Base-by-base conservation (phyloP, 2,329 filamentous ascomycete species). In the Scytalidium lignicola region DNA sequence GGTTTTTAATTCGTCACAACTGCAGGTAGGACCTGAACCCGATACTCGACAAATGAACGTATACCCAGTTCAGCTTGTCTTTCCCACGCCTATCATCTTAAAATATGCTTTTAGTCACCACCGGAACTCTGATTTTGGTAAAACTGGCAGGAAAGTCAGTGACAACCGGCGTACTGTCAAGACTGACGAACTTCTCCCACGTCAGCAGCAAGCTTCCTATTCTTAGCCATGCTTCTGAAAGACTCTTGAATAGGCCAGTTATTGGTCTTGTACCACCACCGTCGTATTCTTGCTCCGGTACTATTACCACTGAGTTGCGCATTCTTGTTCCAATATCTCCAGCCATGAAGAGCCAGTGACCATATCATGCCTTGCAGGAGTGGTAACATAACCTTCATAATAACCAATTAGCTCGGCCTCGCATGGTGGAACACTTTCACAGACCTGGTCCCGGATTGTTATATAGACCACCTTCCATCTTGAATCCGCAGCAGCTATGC, bases 181-280 rank as follows among this genome's bases (percentile, higher is more conserved):
- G 10, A 19, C 26, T 42, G 22, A 50, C 68, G 70, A 58, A 70
- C 71, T 61, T 74, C 70, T 63, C 71, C 67, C 23, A 72, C 63
- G 46, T 70, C 64, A 41, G 60, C 60, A 39, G 68, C 66, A 41
- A 71, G 48, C 48, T 64, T 63, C n/a, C 49, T 46, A 51, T 62
- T 54, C 20, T 48, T 55, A 37, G 51, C 51, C 42, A 58, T 46
- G n/a, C 51, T 47, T 41, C 45, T 56, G 23, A 58, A 41, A 15
- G 23, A 48, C 23, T 58, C 58, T 12, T 86, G 85, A 50, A 92
- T 68, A 44, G 78, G 75, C 93, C 93, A 97, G 62, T 95, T 90
- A 64, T 97, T 97, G 17, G 95, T 88, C 19, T 79, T 81, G 73
- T 90, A 96, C 92, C 93, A 99, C 93, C 92, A 97, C 57, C 90